A percentile compares a stretch with the other conserved stretches of the same genome.
Conservation (phyloP, 179 eudicot species). For the Beta lomatogona region DNA sequence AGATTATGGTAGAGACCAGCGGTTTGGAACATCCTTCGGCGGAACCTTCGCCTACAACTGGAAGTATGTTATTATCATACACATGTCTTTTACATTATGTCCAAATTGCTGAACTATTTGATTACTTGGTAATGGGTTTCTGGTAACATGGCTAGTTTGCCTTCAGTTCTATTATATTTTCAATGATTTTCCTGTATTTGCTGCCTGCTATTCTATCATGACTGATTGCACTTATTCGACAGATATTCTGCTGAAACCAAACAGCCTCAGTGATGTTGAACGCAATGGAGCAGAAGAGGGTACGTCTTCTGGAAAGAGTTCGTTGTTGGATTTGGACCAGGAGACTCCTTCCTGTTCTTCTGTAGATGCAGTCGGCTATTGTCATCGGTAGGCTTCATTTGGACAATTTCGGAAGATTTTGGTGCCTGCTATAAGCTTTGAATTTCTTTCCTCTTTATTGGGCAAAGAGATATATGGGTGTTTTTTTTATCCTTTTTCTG, state of each 20-base stretch:
- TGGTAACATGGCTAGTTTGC: neutral
- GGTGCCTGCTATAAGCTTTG: conserved; percentile 2
- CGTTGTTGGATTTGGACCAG: conserved; percentile 33
- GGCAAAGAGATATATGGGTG: neutral
- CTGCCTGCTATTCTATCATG: neutral
- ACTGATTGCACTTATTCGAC: conserved; percentile 15
- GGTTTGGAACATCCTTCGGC: conserved; percentile 33
- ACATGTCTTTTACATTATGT: neutral
- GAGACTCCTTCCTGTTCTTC: conserved; percentile 42
- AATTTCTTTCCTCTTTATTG: neutral
- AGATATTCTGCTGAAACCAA: conserved; percentile 30
- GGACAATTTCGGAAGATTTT: neutral
- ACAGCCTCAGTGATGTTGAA: conserved; percentile 33
- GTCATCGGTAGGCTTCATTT: conserved; percentile 32
- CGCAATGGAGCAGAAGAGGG: conserved; percentile 39
- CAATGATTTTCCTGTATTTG: neutral
- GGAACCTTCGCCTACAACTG: conserved; percentile 33
- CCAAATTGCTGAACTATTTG: neutral
- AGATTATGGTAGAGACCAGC: conserved; percentile 46
- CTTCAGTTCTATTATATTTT: neutral
- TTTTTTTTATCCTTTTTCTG: neutral
- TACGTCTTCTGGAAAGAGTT: conserved; percentile 35
- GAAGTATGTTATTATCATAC: conserved; percentile 42
- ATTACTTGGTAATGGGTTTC: neutral
- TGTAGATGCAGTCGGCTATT: conserved; percentile 22